A percentile compares a stretch with the other conserved stretches of the same genome.
These are phyloP conservation scores for Orbilia javanica DNA, from an alignment of 2,329 filamentous ascomycete species.

Conservation along the genomic window DNA sequence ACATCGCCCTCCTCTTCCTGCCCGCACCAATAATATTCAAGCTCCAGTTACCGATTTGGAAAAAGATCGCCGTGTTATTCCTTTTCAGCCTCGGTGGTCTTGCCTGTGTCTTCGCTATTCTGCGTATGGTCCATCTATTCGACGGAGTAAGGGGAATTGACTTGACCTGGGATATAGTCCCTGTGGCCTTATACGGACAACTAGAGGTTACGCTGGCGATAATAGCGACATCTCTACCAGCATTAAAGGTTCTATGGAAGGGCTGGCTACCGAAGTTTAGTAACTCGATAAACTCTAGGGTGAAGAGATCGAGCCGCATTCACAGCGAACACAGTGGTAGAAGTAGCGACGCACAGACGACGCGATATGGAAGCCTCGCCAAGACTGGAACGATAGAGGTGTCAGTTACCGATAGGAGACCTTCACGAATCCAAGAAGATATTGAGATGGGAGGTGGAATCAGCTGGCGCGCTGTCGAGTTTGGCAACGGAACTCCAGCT, in stretches of 20 bases:
- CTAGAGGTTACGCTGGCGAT: slow-evolving; percentile 45
- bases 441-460: slow-evolving; percentile 25
- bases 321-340: slow-evolving; percentile 13
- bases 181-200: slow-evolving; percentile 39
- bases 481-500: slow-evolving; percentile 6
- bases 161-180: slow-evolving; percentile 46
- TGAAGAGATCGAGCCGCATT: slow-evolving; percentile 18
- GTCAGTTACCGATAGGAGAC: background rate
- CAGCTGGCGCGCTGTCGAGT: slow-evolving; percentile 28
- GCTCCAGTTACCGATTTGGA: slow-evolving; percentile 36
- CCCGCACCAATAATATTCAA: slow-evolving; percentile 32
- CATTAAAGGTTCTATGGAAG: slow-evolving; percentile 43
- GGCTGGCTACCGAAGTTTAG: slow-evolving; percentile 20
- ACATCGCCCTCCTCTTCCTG: slow-evolving; percentile 37
- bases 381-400: background rate
- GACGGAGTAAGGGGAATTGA: slow-evolving; percentile 39
- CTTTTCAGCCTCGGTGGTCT: slow-evolving; percentile 38
- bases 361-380: slow-evolving; percentile 10
- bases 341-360: slow-evolving; percentile 17
- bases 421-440: background rate
- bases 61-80: slow-evolving; percentile 33
- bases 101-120: slow-evolving; percentile 36
- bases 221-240: slow-evolving; percentile 38
- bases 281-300: background rate
- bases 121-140: slow-evolving; percentile 42